Percentiles rank a stretch among this genome's conserved stretches.
phyloP scores from a whole-genome alignment of 371 early-diverging fungal genomes.

The Lichtheimia corymbifera region DNA sequence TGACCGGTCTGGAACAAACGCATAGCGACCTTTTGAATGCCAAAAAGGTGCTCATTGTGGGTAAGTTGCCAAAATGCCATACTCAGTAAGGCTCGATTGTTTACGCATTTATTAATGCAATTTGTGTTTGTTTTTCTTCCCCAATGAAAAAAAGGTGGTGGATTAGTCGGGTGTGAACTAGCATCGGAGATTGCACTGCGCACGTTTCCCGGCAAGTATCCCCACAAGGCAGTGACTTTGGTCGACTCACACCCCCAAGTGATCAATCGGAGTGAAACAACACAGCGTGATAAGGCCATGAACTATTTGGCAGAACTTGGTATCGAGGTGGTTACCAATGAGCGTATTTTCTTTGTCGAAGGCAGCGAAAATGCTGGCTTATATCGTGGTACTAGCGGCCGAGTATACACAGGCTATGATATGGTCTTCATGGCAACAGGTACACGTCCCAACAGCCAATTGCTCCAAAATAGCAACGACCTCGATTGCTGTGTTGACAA shows the following conservation, averaged over 20 bases:
- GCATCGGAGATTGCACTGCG: conserved; percentile 57
- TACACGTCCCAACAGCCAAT: conserved; percentile 30
- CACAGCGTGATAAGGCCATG: conserved; percentile 48
- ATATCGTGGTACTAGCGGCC: conserved; percentile 21
- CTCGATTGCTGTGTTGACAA: conserved; percentile 32
- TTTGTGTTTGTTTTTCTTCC: not conserved
- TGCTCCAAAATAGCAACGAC: conserved; percentile 19
- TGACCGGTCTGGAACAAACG: conserved; percentile 25
- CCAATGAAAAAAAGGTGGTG: conserved; percentile 48
- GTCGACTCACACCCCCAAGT: conserved; percentile 46
- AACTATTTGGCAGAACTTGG: conserved; percentile 55
- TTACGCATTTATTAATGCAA: too few species aligned
- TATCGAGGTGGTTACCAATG: conserved; percentile 65
- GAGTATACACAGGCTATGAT: conserved; percentile 25
- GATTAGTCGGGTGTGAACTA: conserved; percentile 68
- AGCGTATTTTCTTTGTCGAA: conserved; percentile 43
- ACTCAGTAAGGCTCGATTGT: too few species aligned
- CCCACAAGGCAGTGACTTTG: conserved; percentile 55
- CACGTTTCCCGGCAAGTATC: conserved; percentile 29
- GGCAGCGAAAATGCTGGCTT: conserved; percentile 28
- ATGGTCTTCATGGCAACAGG: conserved; percentile 48
- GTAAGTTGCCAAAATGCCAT: conserved; percentile 12
- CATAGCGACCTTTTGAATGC: conserved; percentile 57
- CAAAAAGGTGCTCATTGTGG: conserved; percentile 50
- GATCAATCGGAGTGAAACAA: conserved; percentile 33